Evolutionary conservation across 148 eudicot species (phyloP).

Genomic region (Chenopodium formosanum): DNA sequence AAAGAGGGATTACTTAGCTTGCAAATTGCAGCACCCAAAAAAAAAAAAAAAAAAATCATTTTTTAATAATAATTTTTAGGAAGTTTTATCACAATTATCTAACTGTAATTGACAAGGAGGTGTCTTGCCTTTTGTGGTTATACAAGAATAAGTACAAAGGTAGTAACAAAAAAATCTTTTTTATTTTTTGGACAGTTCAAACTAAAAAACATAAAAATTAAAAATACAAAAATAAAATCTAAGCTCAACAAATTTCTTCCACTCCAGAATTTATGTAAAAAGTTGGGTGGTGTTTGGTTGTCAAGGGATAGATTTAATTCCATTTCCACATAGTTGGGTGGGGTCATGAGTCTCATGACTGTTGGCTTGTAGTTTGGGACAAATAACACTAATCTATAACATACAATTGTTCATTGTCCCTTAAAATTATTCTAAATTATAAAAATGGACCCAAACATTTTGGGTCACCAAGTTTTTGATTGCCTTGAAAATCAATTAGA

Average conservation of each 20-base stretch:
- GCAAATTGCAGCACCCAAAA: not conserved
- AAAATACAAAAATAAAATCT: no score
- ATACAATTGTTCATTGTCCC: constrained; percentile 8
- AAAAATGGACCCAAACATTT: constrained; percentile 23
- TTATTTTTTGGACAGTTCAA: no score
- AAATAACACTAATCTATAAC: constrained; percentile 29
- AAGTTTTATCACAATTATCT: not conserved
- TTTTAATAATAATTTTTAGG: no score
- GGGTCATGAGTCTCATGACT: constrained; percentile 25
- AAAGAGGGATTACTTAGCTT: not conserved
- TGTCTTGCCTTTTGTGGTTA: not conserved
- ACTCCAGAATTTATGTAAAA: not conserved
- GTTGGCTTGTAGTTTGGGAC: constrained; percentile 24
- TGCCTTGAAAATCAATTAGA: not conserved
- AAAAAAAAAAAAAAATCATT: no score
- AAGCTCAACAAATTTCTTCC: not conserved
- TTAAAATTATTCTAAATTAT: not conserved
- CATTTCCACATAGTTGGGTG: constrained; percentile 15
- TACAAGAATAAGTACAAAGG: not conserved
- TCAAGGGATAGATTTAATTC: constrained; percentile 12
- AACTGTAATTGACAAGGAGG: not conserved
- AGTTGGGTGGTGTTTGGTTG: constrained; percentile 27
- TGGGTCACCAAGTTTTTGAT: constrained; percentile 18
- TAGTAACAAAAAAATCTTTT: not conserved
- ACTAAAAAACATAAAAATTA: no score